phyloP scores from a whole-genome alignment of 768 basidiomycete genomes.

The Trametes punicea region DNA sequence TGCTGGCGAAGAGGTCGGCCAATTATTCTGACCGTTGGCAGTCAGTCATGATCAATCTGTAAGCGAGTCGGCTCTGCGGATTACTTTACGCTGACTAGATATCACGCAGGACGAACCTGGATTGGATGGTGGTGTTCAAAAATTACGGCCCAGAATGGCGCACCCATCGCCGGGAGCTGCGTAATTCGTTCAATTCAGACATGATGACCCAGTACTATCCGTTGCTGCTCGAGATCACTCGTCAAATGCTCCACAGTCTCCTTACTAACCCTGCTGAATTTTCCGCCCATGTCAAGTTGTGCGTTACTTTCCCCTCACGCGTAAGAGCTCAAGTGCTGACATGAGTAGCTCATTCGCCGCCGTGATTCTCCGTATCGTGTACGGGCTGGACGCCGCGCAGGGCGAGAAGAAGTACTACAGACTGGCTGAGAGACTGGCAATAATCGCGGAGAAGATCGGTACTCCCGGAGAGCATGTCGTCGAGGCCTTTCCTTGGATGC shows the following conservation, averaged over 20 bases:
- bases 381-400: conserved; percentile 42
- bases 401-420: conserved; percentile 31
- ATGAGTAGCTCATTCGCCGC: conserved; percentile 46
- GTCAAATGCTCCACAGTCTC: conserved; percentile 2
- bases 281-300: conserved; percentile 13
- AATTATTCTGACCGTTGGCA: conserved; percentile 74
- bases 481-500: conserved; percentile 37
- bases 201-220: background rate
- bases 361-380: conserved; percentile 38
- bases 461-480: conserved; percentile 13
- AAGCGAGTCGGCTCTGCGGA: conserved; percentile 28
- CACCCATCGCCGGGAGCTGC: conserved; percentile 9
- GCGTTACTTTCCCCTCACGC: background rate
- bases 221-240: background rate
- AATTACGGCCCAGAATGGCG: conserved; percentile 14
- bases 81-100: conserved; percentile 38
- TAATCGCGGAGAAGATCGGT: conserved; percentile 9
- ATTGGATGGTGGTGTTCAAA: conserved; percentile 18
- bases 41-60: conserved; percentile 71
- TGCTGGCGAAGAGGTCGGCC: conserved; percentile 66
- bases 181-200: conserved; percentile 20
- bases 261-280: conserved; percentile 5
- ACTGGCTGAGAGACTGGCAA: conserved; percentile 4
- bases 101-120: conserved; percentile 25
- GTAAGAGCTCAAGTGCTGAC: background rate